Evolutionary conservation across 177 flowering plant species (phyloP).

Genomic region (Vitis hybrid): DNA sequence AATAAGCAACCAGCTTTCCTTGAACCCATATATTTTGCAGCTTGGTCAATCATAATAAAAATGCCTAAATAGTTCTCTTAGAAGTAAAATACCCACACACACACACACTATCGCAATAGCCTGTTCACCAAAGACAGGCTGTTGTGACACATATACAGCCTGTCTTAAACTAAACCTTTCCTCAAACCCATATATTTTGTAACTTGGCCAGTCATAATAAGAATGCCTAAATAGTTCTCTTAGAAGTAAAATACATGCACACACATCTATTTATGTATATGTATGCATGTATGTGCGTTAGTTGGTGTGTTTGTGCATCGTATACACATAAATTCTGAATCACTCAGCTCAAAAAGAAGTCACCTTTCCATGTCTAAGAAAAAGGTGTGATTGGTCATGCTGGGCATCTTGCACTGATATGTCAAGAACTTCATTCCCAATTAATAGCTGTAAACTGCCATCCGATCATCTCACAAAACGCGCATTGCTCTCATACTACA

Average conservation of each 20-base stretch:
- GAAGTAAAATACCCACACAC: too few species aligned
- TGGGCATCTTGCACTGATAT: slow-evolving; percentile 89
- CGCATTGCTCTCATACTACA: slow-evolving; percentile 97
- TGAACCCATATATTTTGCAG: neutral
- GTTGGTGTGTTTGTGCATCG: too few species aligned
- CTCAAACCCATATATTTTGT: too few species aligned
- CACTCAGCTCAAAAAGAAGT: neutral
- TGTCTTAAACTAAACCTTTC: too few species aligned
- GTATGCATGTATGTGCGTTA: neutral
- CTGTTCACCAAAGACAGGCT: too few species aligned
- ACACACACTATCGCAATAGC: too few species aligned
- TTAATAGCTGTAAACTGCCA: slow-evolving; percentile 86
- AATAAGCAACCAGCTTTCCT: neutral
- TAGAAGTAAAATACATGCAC: neutral
- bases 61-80: too few species aligned
- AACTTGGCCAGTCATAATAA: too few species aligned
- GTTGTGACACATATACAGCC: too few species aligned
- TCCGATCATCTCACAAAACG: slow-evolving; percentile 99
- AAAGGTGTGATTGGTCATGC: slow-evolving; percentile 95
- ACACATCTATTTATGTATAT: neutral
- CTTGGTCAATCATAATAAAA: neutral
- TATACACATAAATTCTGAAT: too few species aligned
- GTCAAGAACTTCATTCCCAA: slow-evolving; percentile 98
- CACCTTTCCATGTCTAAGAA: slow-evolving; percentile 94
- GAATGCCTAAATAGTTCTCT: neutral